Percentiles rank a stretch among this genome's conserved stretches.
Conservation (phyloP, 2,329 filamentous ascomycete species). For the Botryotinia convoluta region DNA sequence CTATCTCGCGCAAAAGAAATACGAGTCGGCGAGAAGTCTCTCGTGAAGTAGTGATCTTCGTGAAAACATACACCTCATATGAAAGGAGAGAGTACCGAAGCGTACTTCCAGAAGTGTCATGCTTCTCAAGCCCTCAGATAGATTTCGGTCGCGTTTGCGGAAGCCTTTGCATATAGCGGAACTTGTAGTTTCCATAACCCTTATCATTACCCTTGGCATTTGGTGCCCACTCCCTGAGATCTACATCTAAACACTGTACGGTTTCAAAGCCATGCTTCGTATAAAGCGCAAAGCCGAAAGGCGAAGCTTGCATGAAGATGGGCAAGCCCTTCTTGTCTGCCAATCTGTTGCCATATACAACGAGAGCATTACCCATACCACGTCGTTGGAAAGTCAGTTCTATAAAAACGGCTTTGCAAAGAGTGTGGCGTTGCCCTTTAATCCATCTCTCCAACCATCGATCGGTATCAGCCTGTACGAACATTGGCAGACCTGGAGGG, state of each 20-base stretch:
- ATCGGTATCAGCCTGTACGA: conserved; percentile 2
- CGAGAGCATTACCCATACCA: not conserved
- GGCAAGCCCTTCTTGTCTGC: not conserved
- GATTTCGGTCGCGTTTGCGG: not conserved
- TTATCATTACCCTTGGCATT: conserved; percentile 11
- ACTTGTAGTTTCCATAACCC: conserved; percentile 13
- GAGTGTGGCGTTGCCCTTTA: not conserved
- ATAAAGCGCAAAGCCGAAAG: conserved; percentile 15
- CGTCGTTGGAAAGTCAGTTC: not conserved
- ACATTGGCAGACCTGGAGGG: not conserved
- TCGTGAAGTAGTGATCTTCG: not conserved
- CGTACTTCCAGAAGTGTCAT: not conserved
- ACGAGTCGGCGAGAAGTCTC: not conserved
- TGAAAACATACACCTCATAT: not conserved
- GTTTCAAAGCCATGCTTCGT: conserved; percentile 16
- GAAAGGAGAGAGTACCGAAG: no score
- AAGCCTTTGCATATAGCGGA: conserved; percentile 13
- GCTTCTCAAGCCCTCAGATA: not conserved
- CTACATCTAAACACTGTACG: conserved; percentile 14
- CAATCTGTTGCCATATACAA: not conserved
- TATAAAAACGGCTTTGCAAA: conserved; percentile 1
- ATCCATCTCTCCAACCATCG: not conserved
- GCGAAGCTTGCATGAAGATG: conserved; percentile 11
- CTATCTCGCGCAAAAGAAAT: not conserved
- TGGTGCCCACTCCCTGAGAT: conserved; percentile 16